A percentile compares a stretch with the other conserved stretches of the same genome.
phyloP scores from a whole-genome alignment of 805 yeast species.

The Teunomyces barrocoloradensis region DNA sequence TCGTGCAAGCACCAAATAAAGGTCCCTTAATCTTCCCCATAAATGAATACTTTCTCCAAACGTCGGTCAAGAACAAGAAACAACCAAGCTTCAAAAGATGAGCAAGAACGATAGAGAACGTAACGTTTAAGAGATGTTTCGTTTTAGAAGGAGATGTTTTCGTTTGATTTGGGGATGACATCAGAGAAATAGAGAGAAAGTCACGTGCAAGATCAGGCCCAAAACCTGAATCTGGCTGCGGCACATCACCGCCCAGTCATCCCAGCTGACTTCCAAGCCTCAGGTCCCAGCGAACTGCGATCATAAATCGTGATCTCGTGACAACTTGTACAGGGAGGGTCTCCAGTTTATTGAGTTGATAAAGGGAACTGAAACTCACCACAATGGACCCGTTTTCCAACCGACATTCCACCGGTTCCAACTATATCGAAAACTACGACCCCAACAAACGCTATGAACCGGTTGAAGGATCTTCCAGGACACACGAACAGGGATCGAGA shows the following conservation, averaged over 20 bases:
- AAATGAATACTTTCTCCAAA: too few species aligned
- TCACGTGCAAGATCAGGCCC: not conserved
- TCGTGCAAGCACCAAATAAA: not conserved
- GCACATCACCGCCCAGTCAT: not conserved
- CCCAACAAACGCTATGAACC: constrained; percentile 12
- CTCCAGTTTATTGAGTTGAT: not conserved
- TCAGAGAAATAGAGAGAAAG: too few species aligned
- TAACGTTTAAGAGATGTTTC: not conserved
- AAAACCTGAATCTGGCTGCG: not conserved
- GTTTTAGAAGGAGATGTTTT: too few species aligned
- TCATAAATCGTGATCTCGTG: too few species aligned
- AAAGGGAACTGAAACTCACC: not conserved
- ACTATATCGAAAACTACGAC: constrained; percentile 10
- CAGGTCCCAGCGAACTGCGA: too few species aligned
- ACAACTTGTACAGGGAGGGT: too few species aligned
- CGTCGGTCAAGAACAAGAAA: too few species aligned
- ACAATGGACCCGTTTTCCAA: not conserved
- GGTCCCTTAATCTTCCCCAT: too few species aligned
- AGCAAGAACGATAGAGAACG: not conserved
- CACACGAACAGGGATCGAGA: not conserved
- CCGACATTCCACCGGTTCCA: not conserved
- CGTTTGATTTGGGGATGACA: too few species aligned
- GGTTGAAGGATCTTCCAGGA: not conserved
- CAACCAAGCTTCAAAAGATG: not conserved
- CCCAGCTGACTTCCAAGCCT: not conserved